Conservation (phyloP, 139 green algal genomes). For the Tetraselmis striata region DNA sequence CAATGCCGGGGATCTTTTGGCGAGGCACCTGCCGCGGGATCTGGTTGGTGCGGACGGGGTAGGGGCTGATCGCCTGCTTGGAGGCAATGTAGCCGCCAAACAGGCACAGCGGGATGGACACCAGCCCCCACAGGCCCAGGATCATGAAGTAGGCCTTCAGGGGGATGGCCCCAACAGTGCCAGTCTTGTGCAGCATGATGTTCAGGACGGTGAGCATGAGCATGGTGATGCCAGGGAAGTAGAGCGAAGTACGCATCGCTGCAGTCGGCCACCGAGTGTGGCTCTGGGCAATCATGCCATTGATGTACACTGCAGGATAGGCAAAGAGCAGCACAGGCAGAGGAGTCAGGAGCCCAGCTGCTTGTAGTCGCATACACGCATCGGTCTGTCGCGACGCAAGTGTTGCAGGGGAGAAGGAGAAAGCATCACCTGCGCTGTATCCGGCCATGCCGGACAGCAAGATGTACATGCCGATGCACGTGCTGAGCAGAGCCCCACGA, state of each 20-base stretch:
- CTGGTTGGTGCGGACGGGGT: conserved; percentile 88
- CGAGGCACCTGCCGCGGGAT: conserved; percentile 90
- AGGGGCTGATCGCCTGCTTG: conserved; percentile 43
- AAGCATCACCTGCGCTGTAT: conserved; percentile 27
- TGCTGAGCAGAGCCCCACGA: conserved; percentile 83
- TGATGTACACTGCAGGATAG: background rate
- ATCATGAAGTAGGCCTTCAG: conserved; percentile 83
- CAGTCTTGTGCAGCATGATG: conserved; percentile 70
- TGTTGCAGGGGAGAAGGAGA: conserved; percentile 6
- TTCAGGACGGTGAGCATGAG: conserved; percentile 75
- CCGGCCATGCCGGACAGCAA: conserved; percentile 42
- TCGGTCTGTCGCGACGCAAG: too few species aligned
- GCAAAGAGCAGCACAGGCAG: too few species aligned
- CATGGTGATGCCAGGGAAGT: conserved; percentile 81
- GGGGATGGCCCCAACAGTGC: conserved; percentile 72
- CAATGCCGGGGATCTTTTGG: conserved; percentile 40
- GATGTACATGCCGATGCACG: conserved; percentile 73
- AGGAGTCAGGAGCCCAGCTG: too few species aligned
- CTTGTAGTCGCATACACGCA: too few species aligned
- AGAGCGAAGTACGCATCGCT: conserved; percentile 37
- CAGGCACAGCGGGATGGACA: conserved; percentile 74
- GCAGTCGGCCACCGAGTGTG: background rate
- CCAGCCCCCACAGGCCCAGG: conserved; percentile 80
- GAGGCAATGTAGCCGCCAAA: conserved; percentile 49
- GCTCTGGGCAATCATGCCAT: background rate